These are phyloP conservation scores for Phytophthora uliginosa DNA, from an alignment of 352 stramenopile species.

Conservation along the genomic window DNA sequence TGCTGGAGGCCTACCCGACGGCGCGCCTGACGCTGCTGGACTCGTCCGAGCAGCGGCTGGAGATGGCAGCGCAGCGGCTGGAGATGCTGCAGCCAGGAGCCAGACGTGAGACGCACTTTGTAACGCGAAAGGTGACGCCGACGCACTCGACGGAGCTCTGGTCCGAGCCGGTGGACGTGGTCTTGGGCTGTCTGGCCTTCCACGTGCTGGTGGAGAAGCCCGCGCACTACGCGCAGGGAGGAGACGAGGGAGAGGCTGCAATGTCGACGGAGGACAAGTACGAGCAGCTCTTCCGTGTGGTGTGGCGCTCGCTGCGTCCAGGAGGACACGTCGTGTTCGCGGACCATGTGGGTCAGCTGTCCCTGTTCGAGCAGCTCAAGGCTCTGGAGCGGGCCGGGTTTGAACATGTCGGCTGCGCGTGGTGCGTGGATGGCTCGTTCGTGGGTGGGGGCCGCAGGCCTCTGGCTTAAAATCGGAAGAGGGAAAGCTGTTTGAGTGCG, in stretches of 20 bases:
- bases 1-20: conserved; percentile 74
- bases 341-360: conserved; percentile 79
- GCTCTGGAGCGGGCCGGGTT: conserved; percentile 67
- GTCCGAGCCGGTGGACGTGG: conserved; percentile 54
- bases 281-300: conserved; percentile 62
- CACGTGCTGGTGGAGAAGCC: conserved; percentile 74
- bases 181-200: conserved; percentile 72
- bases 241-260: neutral
- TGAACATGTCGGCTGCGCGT: conserved; percentile 80
- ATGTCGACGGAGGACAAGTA: conserved; percentile 46
- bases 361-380: conserved; percentile 74
- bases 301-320: conserved; percentile 61
- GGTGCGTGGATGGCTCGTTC: conserved; percentile 82
- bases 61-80: conserved; percentile 60
- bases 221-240: conserved; percentile 49
- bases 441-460: conserved; percentile 69
- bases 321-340: conserved; percentile 76
- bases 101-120: conserved; percentile 26
- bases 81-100: conserved; percentile 10
- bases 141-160: conserved; percentile 34
- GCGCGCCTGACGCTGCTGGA: conserved; percentile 68
- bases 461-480: neutral
- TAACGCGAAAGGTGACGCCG: conserved; percentile 21
- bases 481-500: no score
- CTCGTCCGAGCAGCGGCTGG: conserved; percentile 60